Evolutionary conservation across 2,329 filamentous ascomycete genomes (phyloP).

Genomic region (Aspergillus sp.): DNA sequence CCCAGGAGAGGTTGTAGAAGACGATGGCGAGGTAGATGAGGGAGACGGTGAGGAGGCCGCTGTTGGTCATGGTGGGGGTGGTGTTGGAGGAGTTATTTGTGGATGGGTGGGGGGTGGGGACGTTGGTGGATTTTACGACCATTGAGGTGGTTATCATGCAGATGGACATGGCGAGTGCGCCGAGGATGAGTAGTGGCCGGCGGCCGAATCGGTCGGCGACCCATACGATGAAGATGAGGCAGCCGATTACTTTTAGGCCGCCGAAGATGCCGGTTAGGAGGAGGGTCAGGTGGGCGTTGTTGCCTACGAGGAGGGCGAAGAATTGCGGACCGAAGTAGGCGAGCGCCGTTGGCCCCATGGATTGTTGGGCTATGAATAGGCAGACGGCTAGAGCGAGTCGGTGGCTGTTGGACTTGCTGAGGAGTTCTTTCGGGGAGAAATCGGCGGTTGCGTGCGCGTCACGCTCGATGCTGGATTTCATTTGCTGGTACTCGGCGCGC

Average conservation of each 20-base stretch:
- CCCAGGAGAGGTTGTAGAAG: slow-evolving; percentile 46
- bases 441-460: slow-evolving; percentile 50
- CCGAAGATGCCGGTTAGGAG: slow-evolving; percentile 58
- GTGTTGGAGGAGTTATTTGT: not conserved
- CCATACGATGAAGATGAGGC: slow-evolving; percentile 55
- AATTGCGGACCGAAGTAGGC: slow-evolving; percentile 60
- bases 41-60: slow-evolving; percentile 54
- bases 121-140: slow-evolving; percentile 48
- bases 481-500: slow-evolving; percentile 53
- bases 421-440: slow-evolving; percentile 48
- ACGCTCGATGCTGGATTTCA: slow-evolving; percentile 49
- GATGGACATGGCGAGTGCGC: slow-evolving; percentile 47
- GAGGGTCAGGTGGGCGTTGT: slow-evolving; percentile 48
- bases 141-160: slow-evolving; percentile 52
- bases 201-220: slow-evolving; percentile 56
- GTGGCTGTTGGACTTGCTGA: slow-evolving; percentile 49
- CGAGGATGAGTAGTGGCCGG: slow-evolving; percentile 53
- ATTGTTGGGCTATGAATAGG: slow-evolving; percentile 56
- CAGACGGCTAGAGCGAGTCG: slow-evolving; percentile 48
- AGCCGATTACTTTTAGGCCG: slow-evolving; percentile 55
- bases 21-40: slow-evolving; percentile 60
- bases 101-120: slow-evolving; percentile 23
- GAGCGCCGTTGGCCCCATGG: slow-evolving; percentile 57
- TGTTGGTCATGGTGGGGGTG: slow-evolving; percentile 44
- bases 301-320: slow-evolving; percentile 54